These are phyloP conservation scores for Tardiomyces blankii DNA, from an alignment of 1,139 yeast species.

Conservation along the genomic window DNA sequence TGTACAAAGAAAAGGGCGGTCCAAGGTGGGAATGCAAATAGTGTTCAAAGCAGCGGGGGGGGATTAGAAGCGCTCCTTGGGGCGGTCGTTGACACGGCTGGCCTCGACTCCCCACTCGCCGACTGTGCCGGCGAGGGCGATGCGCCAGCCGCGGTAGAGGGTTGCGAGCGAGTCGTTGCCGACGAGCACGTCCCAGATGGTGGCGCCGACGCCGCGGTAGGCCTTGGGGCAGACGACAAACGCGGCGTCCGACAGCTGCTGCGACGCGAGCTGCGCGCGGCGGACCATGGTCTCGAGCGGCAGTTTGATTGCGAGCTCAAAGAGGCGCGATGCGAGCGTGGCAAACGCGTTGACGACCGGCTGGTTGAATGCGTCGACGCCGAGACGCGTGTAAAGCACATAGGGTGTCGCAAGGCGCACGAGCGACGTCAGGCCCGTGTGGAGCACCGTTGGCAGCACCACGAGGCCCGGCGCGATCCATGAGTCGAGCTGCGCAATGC, in stretches of 20 bases:
- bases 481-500: conserved; percentile 30
- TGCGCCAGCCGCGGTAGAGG: conserved; percentile 86
- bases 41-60: background rate
- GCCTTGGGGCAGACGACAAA: conserved; percentile 24
- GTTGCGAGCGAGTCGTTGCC: conserved; percentile 32
- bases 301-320: conserved; percentile 63
- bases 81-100: conserved; percentile 18
- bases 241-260: conserved; percentile 23
- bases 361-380: conserved; percentile 57
- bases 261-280: conserved; percentile 67
- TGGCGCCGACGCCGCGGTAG: conserved; percentile 41
- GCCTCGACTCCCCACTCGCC: conserved; percentile 80
- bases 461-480: conserved; percentile 45
- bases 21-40: too few species aligned
- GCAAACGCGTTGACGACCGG: conserved; percentile 48
- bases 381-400: conserved; percentile 50
- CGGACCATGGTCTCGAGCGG: conserved; percentile 83
- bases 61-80: conserved; percentile 5
- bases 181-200: conserved; percentile 36
- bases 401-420: conserved; percentile 68
- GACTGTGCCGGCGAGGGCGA: conserved; percentile 64
- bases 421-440: conserved; percentile 50
- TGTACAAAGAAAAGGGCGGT: background rate
- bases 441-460: conserved; percentile 45
- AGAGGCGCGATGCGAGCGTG: conserved; percentile 42